These are phyloP conservation scores for Colletotrichum sp. DNA, from an alignment of 2,329 filamentous ascomycete genomes.

Conservation along the genomic window DNA sequence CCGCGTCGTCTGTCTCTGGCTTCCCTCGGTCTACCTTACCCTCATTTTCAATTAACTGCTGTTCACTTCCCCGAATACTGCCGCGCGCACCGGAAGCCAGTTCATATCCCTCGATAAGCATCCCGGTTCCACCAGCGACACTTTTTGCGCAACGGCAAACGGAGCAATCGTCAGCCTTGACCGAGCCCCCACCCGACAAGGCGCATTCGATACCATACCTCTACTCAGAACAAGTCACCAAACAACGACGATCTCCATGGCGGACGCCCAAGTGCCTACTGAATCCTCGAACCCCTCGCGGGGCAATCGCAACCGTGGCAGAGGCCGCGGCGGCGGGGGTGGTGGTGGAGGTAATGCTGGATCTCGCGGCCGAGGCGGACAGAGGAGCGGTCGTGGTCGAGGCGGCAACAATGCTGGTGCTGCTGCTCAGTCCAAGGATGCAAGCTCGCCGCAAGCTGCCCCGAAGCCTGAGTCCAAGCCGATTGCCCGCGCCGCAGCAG, in stretches of 20 bases:
- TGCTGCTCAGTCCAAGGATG: not conserved
- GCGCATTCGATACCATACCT: not conserved
- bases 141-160: not conserved
- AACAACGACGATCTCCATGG: not conserved
- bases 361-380: conserved; percentile 13
- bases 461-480: conserved; percentile 18
- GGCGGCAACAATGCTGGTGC: conserved; percentile 22
- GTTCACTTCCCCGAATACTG: not conserved
- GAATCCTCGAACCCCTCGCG: conserved; percentile 11
- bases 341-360: conserved; percentile 33
- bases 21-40: not conserved
- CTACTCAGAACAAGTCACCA: too few species aligned
- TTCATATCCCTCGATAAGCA: not conserved
- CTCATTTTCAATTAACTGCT: not conserved
- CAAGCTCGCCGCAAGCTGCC: not conserved
- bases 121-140: not conserved
- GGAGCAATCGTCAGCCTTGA: not conserved
- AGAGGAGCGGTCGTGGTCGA: conserved; percentile 20
- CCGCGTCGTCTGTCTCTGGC: not conserved
- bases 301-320: conserved; percentile 19
- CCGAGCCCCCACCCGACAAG: not conserved
- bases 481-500: conserved; percentile 28
- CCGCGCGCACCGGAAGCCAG: not conserved
- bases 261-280: not conserved
- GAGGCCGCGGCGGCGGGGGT: conserved; percentile 34